Evolutionary conservation across 257 asterid genomes (phyloP).

Genomic region (Striga asiatica): DNA sequence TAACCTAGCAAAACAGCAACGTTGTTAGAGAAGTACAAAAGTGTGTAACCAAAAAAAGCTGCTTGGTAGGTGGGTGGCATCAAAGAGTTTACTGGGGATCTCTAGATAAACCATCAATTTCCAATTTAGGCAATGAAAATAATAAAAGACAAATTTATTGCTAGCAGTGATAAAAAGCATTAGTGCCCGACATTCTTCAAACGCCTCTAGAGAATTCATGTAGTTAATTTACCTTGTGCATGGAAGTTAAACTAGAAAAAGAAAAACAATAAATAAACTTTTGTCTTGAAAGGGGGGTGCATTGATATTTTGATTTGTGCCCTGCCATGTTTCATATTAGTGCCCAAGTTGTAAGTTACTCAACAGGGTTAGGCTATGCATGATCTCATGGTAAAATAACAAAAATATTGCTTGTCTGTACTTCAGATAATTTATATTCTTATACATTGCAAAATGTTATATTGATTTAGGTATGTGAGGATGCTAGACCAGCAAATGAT

Average conservation of each 20-base stretch:
- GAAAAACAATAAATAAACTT: too few relatives aligned
- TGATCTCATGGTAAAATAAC: background rate
- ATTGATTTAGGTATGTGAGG: constrained; percentile 54
- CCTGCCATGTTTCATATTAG: background rate
- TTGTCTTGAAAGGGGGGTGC: background rate
- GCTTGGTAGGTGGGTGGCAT: constrained; percentile 6
- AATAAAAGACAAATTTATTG: background rate
- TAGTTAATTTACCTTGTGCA: background rate
- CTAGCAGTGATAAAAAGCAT: background rate
- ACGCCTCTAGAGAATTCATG: background rate
- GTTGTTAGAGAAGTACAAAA: background rate
- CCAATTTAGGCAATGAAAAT: background rate
- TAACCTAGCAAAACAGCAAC: background rate
- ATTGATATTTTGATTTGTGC: background rate
- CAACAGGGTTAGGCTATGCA: background rate
- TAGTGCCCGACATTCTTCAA: background rate
- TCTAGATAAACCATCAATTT: background rate
- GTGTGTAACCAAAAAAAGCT: background rate
- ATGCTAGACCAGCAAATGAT: constrained; percentile 69
- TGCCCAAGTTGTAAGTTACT: background rate
- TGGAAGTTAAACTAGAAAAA: background rate
- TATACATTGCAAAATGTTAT: constrained; percentile 7
- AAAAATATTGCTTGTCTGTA: background rate
- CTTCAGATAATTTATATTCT: background rate
- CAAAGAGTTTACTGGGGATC: background rate